Evolutionary conservation across 2,329 filamentous ascomycete species (phyloP).

Genomic region (Trichoderma sp.): DNA sequence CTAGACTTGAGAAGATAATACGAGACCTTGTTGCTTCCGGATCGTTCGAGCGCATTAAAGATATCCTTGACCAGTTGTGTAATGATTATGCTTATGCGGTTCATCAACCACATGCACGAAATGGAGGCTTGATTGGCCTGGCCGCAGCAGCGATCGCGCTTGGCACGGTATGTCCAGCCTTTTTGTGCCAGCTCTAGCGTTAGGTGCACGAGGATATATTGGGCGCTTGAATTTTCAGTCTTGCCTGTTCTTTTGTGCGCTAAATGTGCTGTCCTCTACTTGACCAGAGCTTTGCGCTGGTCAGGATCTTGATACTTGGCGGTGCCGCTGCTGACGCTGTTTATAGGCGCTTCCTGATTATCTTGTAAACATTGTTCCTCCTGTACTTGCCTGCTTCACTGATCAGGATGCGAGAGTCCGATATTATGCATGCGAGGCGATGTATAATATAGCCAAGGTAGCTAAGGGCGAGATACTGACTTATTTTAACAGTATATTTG

Average conservation of each 20-base stretch:
- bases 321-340: slow-evolving; percentile 61
- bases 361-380: slow-evolving; percentile 90
- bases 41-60: slow-evolving; percentile 79
- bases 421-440: slow-evolving; percentile 98
- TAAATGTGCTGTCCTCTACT: background rate
- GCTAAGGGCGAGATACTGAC: slow-evolving; percentile 96
- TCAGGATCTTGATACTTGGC: background rate
- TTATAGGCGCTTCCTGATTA: slow-evolving; percentile 86
- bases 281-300: background rate
- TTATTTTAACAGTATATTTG: slow-evolving; percentile 98
- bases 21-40: slow-evolving; percentile 77
- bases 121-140: slow-evolving; percentile 93
- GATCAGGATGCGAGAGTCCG: slow-evolving; percentile 97
- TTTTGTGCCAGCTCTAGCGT: background rate
- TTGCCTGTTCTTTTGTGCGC: background rate
- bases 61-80: slow-evolving; percentile 93
- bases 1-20: slow-evolving; percentile 85
- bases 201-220: background rate
- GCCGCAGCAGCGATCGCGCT: slow-evolving; percentile 95
- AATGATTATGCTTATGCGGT: slow-evolving; percentile 98
- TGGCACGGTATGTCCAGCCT: slow-evolving; percentile 70
- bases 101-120: slow-evolving; percentile 93
- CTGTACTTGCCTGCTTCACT: slow-evolving; percentile 94
- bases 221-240: background rate
- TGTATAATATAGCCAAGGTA: slow-evolving; percentile 99